Evolutionary conservation across 2,329 filamentous ascomycete species (phyloP).

Genomic region (Trichoderma sp.): DNA sequence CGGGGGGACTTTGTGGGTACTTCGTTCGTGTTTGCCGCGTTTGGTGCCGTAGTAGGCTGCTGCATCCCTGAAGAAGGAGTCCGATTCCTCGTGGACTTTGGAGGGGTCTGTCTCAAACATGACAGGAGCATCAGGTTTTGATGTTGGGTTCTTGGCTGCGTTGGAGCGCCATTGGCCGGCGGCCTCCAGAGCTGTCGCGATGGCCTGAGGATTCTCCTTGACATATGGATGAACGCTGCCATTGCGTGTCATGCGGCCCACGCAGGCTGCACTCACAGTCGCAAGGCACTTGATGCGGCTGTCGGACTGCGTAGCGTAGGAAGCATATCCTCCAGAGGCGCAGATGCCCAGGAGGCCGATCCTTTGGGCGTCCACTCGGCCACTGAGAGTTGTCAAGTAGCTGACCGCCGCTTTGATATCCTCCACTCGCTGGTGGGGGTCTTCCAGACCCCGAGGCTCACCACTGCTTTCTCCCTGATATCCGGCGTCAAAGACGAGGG

Average conservation of each 20-base stretch:
- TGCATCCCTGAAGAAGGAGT: constrained; percentile 21
- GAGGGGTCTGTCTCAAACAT: constrained; percentile 16
- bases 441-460: constrained; percentile 41
- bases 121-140: constrained; percentile 2
- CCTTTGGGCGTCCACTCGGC: constrained; percentile 35
- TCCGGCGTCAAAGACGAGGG: constrained; percentile 41
- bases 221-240: constrained; percentile 12
- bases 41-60: constrained; percentile 27
- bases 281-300: constrained; percentile 43
- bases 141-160: constrained; percentile 4
- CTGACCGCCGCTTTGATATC: constrained; percentile 41
- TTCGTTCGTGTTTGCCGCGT: constrained; percentile 26
- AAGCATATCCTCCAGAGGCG: constrained; percentile 41
- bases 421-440: constrained; percentile 41
- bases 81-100: background rate
- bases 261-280: constrained; percentile 35
- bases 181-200: constrained; percentile 14
- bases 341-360: constrained; percentile 46
- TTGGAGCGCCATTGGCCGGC: constrained; percentile 15
- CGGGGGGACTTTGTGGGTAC: constrained; percentile 16
- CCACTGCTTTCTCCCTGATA: constrained; percentile 43
- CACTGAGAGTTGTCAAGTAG: constrained; percentile 35
- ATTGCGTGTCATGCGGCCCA: constrained; percentile 36
- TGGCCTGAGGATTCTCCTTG: constrained; percentile 15
- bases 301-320: constrained; percentile 40